Percentiles rank a stretch among this genome's conserved stretches.
These are phyloP conservation scores for Saccharomycopsis capsularis DNA, from an alignment of 805 yeast species.

Conservation along the genomic window DNA sequence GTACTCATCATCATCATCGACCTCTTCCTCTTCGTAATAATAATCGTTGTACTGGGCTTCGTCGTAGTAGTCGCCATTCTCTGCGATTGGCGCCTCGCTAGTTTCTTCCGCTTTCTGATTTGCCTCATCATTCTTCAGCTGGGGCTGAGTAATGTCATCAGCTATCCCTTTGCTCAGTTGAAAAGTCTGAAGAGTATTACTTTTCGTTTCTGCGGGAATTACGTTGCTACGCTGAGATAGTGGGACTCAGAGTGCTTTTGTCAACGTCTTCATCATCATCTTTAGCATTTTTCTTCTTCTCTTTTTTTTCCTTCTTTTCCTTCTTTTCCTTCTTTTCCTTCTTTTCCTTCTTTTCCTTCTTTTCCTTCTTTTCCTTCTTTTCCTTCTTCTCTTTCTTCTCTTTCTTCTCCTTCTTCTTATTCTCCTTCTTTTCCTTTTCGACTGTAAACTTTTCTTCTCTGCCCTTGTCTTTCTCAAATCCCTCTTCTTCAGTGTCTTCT, in stretches of 20 bases:
- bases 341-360: conserved; percentile 14
- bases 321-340: conserved; percentile 15
- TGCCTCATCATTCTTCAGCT: background rate
- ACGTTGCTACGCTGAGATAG: no score
- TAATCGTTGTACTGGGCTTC: no score
- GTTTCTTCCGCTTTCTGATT: background rate
- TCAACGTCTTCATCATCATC: background rate
- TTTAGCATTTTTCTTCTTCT: conserved; percentile 16
- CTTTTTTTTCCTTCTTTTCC: conserved; percentile 17
- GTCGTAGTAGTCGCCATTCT: background rate
- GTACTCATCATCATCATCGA: conserved; percentile 18
- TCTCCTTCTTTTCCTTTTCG: conserved; percentile 19
- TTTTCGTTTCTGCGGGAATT: no score
- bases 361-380: conserved; percentile 20
- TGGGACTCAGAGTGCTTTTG: background rate
- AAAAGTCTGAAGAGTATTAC: no score
- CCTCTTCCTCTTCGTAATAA: conserved; percentile 16
- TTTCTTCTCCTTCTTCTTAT: conserved; percentile 14
- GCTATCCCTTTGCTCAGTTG: no score
- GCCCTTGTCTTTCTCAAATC: background rate
- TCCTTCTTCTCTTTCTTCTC: conserved; percentile 19
- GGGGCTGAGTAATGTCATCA: no score
- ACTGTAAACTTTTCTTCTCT: conserved; percentile 15
- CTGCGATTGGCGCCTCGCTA: background rate
- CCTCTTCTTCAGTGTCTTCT: background rate